A percentile compares a stretch with the other conserved stretches of the same genome.
Evolutionary conservation across 2,329 filamentous ascomycete species (phyloP).

Genomic region (Aspergillus arachidicola): DNA sequence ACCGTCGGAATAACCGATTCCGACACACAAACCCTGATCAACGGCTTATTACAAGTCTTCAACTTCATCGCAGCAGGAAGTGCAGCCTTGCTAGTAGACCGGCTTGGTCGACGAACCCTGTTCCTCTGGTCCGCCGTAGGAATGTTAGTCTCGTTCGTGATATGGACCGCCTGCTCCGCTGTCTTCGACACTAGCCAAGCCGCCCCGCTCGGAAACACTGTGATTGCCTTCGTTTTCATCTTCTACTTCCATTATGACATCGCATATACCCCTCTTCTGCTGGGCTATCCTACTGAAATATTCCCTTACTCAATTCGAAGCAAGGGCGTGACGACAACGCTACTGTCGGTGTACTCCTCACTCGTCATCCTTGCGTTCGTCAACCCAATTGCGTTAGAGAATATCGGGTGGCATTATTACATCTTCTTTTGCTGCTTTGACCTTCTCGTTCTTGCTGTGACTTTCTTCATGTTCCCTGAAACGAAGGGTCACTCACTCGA

Average conservation of each 20-base stretch:
- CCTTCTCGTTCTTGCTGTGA: slow-evolving; percentile 24
- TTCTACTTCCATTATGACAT: slow-evolving; percentile 64
- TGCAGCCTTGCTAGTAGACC: slow-evolving; percentile 26
- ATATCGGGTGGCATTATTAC: slow-evolving; percentile 39
- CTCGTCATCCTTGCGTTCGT: slow-evolving; percentile 31
- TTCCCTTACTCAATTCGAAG: slow-evolving; percentile 59
- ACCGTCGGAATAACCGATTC: slow-evolving; percentile 39
- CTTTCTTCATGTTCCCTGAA: slow-evolving; percentile 31
- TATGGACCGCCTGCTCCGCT: slow-evolving; percentile 26
- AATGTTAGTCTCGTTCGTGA: slow-evolving; percentile 28
- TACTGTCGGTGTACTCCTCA: slow-evolving; percentile 28
- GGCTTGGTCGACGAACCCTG: slow-evolving; percentile 25
- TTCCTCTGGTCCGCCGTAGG: slow-evolving; percentile 25
- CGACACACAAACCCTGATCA: slow-evolving; percentile 43
- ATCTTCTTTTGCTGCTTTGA: slow-evolving; percentile 37
- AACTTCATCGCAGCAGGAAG: slow-evolving; percentile 23
- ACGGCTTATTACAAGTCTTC: slow-evolving; percentile 34
- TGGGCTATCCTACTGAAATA: slow-evolving; percentile 60
- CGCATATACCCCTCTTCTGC: slow-evolving; percentile 60
- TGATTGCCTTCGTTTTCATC: slow-evolving; percentile 62
- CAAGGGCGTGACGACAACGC: slow-evolving; percentile 28
- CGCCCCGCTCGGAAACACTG: slow-evolving; percentile 26
- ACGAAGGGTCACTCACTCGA: slow-evolving; percentile 34
- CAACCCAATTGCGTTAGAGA: slow-evolving; percentile 38
- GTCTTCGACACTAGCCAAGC: slow-evolving; percentile 21